A percentile compares a stretch with the other conserved stretches of the same genome.
phyloP scores from a whole-genome alignment of 768 basidiomycete genomes.

The Galerina marginata region DNA sequence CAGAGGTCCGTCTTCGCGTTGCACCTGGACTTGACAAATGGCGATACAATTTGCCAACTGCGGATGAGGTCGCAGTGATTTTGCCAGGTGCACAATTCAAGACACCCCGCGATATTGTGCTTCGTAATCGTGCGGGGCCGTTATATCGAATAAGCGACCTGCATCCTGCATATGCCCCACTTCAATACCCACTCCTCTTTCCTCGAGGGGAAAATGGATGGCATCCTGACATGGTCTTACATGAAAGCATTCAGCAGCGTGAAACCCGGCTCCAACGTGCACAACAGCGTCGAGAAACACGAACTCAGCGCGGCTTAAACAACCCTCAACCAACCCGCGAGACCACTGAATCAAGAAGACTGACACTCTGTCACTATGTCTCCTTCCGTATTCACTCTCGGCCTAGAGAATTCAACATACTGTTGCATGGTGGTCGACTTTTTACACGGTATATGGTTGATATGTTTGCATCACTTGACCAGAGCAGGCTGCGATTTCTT shows the following conservation, averaged over 20 bases:
- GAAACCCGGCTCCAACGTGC: too few species aligned
- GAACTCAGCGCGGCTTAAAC: too few species aligned
- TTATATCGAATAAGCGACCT: conserved; percentile 26
- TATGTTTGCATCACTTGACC: conserved; percentile 42
- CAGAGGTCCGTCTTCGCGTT: too few species aligned
- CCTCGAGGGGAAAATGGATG: conserved; percentile 25
- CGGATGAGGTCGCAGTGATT: conserved; percentile 24
- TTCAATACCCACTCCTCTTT: conserved; percentile 31
- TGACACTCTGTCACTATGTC: conserved; percentile 36
- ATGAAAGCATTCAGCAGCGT: too few species aligned
- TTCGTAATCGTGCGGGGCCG: conserved; percentile 13
- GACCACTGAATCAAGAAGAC: too few species aligned
- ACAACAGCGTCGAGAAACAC: too few species aligned
- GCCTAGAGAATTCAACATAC: conserved; percentile 26
- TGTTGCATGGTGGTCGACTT: conserved; percentile 41
- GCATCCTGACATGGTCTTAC: too few species aligned
- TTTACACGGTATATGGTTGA: conserved; percentile 48
- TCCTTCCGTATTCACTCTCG: conserved; percentile 38
- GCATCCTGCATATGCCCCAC: conserved; percentile 26
- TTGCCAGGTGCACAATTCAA: conserved; percentile 8
- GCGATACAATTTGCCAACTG: conserved; percentile 1
- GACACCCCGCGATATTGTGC: conserved; percentile 25
- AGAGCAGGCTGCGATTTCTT: conserved; percentile 38
- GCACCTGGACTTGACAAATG: too few species aligned
- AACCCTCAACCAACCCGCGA: too few species aligned